phyloP scores from a whole-genome alignment of 352 stramenopile genomes.

The Pythium sukuiense region DNA sequence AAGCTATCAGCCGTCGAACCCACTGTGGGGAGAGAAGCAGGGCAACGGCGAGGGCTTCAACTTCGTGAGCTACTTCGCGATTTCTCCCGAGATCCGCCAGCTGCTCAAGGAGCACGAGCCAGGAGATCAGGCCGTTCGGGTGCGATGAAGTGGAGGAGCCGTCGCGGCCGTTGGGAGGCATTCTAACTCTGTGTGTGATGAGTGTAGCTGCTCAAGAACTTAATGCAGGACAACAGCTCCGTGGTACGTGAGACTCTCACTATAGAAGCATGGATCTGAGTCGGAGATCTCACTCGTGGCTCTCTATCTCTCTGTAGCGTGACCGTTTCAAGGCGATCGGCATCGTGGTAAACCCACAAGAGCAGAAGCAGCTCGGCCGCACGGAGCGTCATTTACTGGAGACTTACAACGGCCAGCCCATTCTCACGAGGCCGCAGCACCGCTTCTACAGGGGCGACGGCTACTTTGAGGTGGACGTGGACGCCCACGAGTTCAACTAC shows the following conservation, averaged over 20 bases:
- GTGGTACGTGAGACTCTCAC: conserved; percentile 19
- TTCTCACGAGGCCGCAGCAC: conserved; percentile 79
- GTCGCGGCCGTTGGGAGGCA: background rate
- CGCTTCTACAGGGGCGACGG: conserved; percentile 64
- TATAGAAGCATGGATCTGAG: too few species aligned
- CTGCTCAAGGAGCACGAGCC: conserved; percentile 48
- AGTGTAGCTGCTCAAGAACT: conserved; percentile 39
- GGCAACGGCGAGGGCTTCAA: conserved; percentile 75
- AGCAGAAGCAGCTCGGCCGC: conserved; percentile 59
- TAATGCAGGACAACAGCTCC: conserved; percentile 37
- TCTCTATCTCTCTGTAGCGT: conserved; percentile 36
- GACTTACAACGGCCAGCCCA: conserved; percentile 82
- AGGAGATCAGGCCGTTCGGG: conserved; percentile 49
- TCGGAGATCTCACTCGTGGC: background rate
- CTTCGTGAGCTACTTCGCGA: conserved; percentile 80
- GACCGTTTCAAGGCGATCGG: conserved; percentile 85
- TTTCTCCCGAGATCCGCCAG: conserved; percentile 51
- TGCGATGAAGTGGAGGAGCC: conserved; percentile 9
- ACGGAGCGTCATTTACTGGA: conserved; percentile 76
- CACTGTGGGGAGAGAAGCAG: conserved; percentile 78
- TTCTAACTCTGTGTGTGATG: conserved; percentile 1
- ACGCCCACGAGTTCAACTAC: conserved; percentile 85
- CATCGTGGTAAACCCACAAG: conserved; percentile 73
- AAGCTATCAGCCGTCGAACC: conserved; percentile 82
- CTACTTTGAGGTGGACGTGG: conserved; percentile 85